Evolutionary conservation across 495 filamentous ascomycete species (phyloP), one percentile per base, ranked within the genome.

Genomic region (Xylaria palmicola): DNA sequence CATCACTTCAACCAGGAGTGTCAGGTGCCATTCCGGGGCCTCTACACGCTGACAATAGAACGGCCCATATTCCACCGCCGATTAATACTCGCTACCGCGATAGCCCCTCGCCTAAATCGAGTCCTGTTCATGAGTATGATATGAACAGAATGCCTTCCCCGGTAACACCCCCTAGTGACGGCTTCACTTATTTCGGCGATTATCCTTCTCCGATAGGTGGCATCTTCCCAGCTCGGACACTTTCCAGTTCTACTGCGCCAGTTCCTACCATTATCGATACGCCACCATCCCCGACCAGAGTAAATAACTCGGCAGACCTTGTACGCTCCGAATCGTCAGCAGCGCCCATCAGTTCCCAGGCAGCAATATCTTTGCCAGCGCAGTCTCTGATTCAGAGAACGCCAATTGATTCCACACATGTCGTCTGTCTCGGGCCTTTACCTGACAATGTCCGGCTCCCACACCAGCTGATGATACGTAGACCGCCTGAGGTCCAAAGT

Each of bases 341-440:
- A 17, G 68, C 62, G 0, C 74, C 74, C 1, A 54, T 70, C 3
- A 69, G 65, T 3, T 75, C 72, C 20, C 67, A 71, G 32, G 57
- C 50, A 63, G 65, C 70, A 20, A 30, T 72, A 22, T 56, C 65
- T 12, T 50, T 75, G 12, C 72, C 77, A 13, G 53, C 68, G 6
- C 43, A 29, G 17, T 71, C 77, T 2, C 67, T 74, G 3, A 72
- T 72, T 37, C 81, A 75, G 49, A 75, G 74, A 44, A 75, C 72
- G n/a, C 78, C 75, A 8, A 81, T 84, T 55, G 77, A 80, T 52
- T 76, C 79, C 30, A 75, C 76, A 5, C 65, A 77, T 32, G 76
- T 84, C 5, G 66, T 83, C n/a, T 84, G 80, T 45, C 69, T 82
- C 1, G 81, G 80, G 0, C 76, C 76, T 9, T 64, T 83, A 39